Evolutionary conservation across 1,139 yeast genomes (phyloP).

Genomic region (Magnusiomyces ingens): DNA sequence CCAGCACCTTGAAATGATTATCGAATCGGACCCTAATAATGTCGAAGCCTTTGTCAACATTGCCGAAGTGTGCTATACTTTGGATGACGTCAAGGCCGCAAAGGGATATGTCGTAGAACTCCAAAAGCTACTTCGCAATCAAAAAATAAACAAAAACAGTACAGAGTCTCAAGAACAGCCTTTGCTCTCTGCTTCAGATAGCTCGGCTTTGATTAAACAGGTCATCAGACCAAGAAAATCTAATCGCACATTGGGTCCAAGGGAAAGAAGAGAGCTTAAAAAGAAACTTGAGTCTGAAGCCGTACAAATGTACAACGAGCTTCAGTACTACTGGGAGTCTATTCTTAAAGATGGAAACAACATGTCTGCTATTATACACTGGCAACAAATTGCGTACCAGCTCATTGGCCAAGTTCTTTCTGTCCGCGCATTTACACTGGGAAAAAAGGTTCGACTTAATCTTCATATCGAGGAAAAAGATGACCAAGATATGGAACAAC

Average conservation of each 20-base stretch:
- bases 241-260: constrained; percentile 33
- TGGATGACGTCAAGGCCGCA: constrained; percentile 63
- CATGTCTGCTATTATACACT: constrained; percentile 57
- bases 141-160: constrained; percentile 16
- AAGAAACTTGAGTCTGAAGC: constrained; percentile 52
- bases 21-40: constrained; percentile 54
- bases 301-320: constrained; percentile 55
- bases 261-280: constrained; percentile 54
- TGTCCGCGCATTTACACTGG: constrained; percentile 51
- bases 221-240: background rate
- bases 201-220: constrained; percentile 4
- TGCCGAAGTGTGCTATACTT: constrained; percentile 67
- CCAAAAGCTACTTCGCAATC: constrained; percentile 21
- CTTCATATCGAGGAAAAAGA: constrained; percentile 37
- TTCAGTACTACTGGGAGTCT: constrained; percentile 41
- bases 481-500: constrained; percentile 61
- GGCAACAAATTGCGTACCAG: constrained; percentile 82
- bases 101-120: constrained; percentile 52
- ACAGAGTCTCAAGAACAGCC: constrained; percentile 11
- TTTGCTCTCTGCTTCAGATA: constrained; percentile 3
- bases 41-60: constrained; percentile 68
- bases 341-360: constrained; percentile 36
- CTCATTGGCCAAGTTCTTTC: constrained; percentile 74
- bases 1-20: constrained; percentile 50
- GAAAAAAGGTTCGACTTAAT: constrained; percentile 1